Base-by-base conservation (phyloP, 2,329 filamentous ascomycete species). In the Plenodomus tracheiphilus region DNA sequence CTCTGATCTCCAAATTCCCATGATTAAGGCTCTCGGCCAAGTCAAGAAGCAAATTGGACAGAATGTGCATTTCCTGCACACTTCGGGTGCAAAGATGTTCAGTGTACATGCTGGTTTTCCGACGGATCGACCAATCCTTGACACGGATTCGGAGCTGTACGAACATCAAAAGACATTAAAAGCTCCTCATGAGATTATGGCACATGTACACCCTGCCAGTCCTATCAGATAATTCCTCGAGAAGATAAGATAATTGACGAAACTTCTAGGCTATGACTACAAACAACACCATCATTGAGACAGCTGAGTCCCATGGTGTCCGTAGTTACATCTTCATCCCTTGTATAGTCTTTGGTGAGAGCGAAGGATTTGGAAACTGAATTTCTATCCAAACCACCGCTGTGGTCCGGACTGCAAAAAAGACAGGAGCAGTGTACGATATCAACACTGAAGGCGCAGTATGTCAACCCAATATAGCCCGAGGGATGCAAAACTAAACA, bases 81-180 rank as follows among this genome's bases (percentile, higher is more conserved):
- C 80, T 0, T 74, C 65, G 2, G 80, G 80, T 0, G 80, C 80
- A 19, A 83, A 82, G 64, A 56, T 79, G 3, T 82, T 82, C 58
- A 80, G 77, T 13, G 72, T 65, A 21, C 76, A 79, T 58, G 73
- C 74, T 0, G 78, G 75, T 0, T 66, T 74, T 4, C 76, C 77
- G 0, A 75, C 69, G 0, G 72, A 79, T 47, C 49, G 62, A 8
- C 68, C 69, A 0, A 51, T 82, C 0, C 48, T 72, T 2, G 80
- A 83, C 49, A 74, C 69, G 2, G 75, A 81, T 21, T 69, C 72
- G 0, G 46, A 59, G 1, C 53, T 81, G 11, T 79, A 75, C 42
- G 66, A 74, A 0, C 67, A 78, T 4, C 77, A 79, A 41, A 79
- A 77, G 51, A 47, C 42, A 1, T 30, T 28, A 5, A 41, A 39